Evolutionary conservation across 768 basidiomycete species (phyloP), one percentile per base, ranked within the genome.

Genomic region (Udeniomyces megalosporus): DNA sequence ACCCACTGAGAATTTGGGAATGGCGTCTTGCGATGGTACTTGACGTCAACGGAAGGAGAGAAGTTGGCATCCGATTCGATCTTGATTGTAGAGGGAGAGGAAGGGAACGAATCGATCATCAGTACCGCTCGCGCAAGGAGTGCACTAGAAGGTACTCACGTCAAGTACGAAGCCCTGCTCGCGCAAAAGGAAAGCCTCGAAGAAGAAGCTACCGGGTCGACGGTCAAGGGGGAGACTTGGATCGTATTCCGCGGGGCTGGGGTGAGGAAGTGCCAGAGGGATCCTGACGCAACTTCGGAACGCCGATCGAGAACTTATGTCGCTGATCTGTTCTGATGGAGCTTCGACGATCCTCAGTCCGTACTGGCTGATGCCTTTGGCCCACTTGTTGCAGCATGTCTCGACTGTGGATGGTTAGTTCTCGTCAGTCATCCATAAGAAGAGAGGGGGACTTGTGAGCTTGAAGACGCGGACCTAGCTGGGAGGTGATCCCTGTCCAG

Each of bases 401-500:
- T 97, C 95, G 26, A 96, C 86, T n/a, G n/a, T n/a, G n/a, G n/a
- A n/a, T n/a, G n/a, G n/a, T n/a, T n/a, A n/a, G n/a, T n/a, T n/a
- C n/a, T n/a, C n/a, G n/a, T n/a, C n/a, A n/a, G n/a, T n/a, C n/a
- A n/a, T n/a, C n/a, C n/a, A n/a, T n/a, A n/a, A n/a, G n/a, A n/a
- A n/a, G n/a, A n/a, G n/a, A n/a, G n/a, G n/a, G n/a, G n/a, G n/a
- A n/a, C n/a, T n/a, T n/a, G n/a, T n/a, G n/a, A n/a, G n/a, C n/a
- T n/a, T n/a, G n/a, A n/a, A n/a, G n/a, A n/a, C n/a, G n/a, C n/a
- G n/a, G n/a, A n/a, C n/a, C n/a, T 11, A 99, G 81, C 71, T 82
- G 87, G 60, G 91, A 89, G 0, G 90, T 91, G 1, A 91, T 86
- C 2, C 89, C 91, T 45, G 97, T 84, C 93, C 95, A 99, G 65